phyloP scores from a whole-genome alignment of 176 grass and related monocot species.

The Zoysia japonica region DNA sequence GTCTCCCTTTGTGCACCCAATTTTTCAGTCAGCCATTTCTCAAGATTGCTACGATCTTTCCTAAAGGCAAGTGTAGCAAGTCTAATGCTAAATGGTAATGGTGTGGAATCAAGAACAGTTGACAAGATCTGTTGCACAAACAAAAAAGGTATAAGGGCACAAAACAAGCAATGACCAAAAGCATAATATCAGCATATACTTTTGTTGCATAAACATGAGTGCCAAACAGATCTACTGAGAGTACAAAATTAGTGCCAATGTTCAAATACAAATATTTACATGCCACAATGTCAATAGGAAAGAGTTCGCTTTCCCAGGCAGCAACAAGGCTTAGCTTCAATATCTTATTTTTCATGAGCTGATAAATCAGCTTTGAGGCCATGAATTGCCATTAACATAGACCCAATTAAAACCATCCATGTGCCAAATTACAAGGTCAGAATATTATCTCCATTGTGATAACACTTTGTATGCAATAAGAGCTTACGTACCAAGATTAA shows the following conservation, averaged over 20 bases:
- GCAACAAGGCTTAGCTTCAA: background rate
- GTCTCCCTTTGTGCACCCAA: conserved; percentile 55
- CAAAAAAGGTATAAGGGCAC: conserved; percentile 18
- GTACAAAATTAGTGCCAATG: background rate
- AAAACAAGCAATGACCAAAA: conserved; percentile 11
- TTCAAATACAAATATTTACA: conserved; percentile 16
- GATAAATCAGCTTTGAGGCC: background rate
- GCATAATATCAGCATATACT: background rate
- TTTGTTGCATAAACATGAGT: conserved; percentile 1
- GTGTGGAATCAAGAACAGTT: conserved; percentile 63
- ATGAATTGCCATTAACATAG: conserved; percentile 10
- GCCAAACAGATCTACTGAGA: background rate
- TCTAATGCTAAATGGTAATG: conserved; percentile 76
- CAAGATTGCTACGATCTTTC: conserved; percentile 76
- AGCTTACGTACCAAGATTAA: background rate
- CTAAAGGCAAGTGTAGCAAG: conserved; percentile 68
- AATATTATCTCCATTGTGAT: background rate
- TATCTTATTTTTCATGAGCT: conserved; percentile 10
- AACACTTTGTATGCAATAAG: background rate
- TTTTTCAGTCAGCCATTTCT: conserved; percentile 90
- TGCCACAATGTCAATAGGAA: conserved; percentile 7
- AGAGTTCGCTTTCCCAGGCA: background rate
- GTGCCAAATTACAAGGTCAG: background rate
- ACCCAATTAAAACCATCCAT: conserved; percentile 6
- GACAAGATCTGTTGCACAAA: conserved; percentile 73